Percentiles rank a stretch among this genome's conserved stretches.
Conservation (phyloP, 441 rosid genomes). For the Erodium trifolium region DNA sequence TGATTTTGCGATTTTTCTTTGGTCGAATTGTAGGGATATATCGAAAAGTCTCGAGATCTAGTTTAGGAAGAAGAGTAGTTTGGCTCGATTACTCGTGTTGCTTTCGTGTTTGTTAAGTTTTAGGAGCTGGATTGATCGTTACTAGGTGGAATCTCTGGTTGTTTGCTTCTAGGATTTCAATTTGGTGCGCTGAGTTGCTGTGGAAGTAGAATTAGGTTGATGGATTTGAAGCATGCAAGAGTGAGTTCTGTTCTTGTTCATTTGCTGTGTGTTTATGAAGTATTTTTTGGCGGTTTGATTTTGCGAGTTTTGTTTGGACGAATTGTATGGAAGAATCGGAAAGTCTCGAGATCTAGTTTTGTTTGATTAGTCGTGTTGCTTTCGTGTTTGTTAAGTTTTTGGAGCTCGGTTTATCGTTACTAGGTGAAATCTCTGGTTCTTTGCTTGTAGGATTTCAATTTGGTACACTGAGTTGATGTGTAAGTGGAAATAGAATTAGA, state of each 20-base stretch:
- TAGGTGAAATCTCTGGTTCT: too few relatives aligned
- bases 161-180: too few relatives aligned
- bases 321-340: neutral
- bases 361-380: neutral
- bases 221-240: neutral
- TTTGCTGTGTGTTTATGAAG: neutral
- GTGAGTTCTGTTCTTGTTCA: neutral
- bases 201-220: neutral
- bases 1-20: neutral
- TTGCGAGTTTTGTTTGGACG: neutral
- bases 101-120: too few relatives aligned
- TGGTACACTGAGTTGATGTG: too few relatives aligned
- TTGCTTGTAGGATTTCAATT: too few relatives aligned
- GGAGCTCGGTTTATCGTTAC: too few relatives aligned
- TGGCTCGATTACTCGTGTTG: neutral
- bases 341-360: neutral
- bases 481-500: neutral
- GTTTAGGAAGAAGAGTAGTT: neutral
- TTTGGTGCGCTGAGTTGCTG: too few relatives aligned
- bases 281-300: neutral
- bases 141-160: too few relatives aligned
- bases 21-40: neutral
- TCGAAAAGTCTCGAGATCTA: slow-evolving; percentile 1
- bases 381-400: too few relatives aligned
- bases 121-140: too few relatives aligned